phyloP scores from a whole-genome alignment of 108 stramenopile species.

The Conticribra guillardii region DNA sequence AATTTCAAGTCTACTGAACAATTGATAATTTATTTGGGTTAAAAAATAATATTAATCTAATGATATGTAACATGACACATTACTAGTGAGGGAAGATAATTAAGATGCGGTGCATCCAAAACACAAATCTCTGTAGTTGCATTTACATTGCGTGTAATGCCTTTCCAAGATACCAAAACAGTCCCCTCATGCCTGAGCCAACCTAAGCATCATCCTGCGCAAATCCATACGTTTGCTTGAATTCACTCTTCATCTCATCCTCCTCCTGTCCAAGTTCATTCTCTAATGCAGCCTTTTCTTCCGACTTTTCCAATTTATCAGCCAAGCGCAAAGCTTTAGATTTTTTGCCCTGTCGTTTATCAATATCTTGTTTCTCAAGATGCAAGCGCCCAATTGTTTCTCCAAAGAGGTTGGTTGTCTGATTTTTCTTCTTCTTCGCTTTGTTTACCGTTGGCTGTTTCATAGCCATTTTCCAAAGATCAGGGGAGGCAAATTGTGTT shows the following conservation, averaged over 20 bases:
- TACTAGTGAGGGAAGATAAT: no score
- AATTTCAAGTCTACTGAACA: no score
- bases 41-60: no score
- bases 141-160: no score
- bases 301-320: constrained; percentile 69
- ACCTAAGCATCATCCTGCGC: no score
- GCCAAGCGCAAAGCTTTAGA: constrained; percentile 87
- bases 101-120: no score
- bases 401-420: constrained; percentile 93
- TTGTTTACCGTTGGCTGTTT: constrained; percentile 78
- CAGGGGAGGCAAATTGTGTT: constrained; percentile 90
- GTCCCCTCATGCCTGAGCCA: no score
- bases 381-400: constrained; percentile 97
- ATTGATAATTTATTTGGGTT: no score
- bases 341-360: constrained; percentile 81
- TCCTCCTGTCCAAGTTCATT: constrained; percentile 73
- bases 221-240: constrained; percentile 81
- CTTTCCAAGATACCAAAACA: no score
- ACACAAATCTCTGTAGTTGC: no score
- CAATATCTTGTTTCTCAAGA: constrained; percentile 95
- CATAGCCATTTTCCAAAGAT: constrained; percentile 91
- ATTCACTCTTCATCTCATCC: constrained; percentile 68
- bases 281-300: constrained; percentile 81
- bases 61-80: no score
- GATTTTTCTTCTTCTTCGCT: constrained; percentile 88